These are phyloP conservation scores for Smittium culicis DNA, from an alignment of 371 early-diverging fungal genomes.

Conservation along the genomic window DNA sequence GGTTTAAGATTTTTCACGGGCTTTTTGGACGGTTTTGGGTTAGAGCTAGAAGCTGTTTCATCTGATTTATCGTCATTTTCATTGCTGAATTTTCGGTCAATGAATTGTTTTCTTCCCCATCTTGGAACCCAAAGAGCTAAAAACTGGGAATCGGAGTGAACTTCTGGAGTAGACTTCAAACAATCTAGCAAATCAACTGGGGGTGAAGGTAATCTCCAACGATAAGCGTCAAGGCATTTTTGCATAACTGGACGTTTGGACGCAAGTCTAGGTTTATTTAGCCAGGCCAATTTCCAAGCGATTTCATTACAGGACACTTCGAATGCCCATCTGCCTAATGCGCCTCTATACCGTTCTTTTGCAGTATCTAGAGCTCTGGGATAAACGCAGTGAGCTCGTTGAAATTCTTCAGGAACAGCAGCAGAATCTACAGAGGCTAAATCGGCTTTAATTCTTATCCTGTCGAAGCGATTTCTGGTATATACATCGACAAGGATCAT, in stretches of 20 bases:
- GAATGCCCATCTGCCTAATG: conserved; percentile 40
- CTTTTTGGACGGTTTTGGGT: neutral
- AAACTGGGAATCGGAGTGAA: conserved; percentile 8
- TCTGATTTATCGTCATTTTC: neutral
- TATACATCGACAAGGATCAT: conserved; percentile 38
- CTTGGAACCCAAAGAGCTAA: conserved; percentile 10
- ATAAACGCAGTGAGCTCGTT: conserved; percentile 43
- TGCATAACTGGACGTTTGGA: conserved; percentile 42
- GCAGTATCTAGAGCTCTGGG: conserved; percentile 38
- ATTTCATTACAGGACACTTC: conserved; percentile 52
- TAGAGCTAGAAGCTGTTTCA: neutral
- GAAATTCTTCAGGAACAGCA: conserved; percentile 38
- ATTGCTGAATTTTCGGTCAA: neutral
- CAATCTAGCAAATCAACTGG: conserved; percentile 24
- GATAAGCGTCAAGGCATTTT: conserved; percentile 51
- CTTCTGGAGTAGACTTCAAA: conserved; percentile 3
- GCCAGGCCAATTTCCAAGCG: conserved; percentile 53
- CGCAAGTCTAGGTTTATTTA: conserved; percentile 42
- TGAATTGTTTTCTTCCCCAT: conserved; percentile 8
- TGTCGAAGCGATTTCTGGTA: conserved; percentile 33
- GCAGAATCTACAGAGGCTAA: conserved; percentile 36
- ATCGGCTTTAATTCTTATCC: conserved; percentile 44
- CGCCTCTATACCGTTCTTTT: conserved; percentile 31
- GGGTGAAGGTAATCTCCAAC: conserved; percentile 20
- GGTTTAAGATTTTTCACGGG: neutral